A percentile compares a stretch with the other conserved stretches of the same genome.
phyloP scores from a whole-genome alignment of 2,329 filamentous ascomycete species.

The Aciculosporium take region DNA sequence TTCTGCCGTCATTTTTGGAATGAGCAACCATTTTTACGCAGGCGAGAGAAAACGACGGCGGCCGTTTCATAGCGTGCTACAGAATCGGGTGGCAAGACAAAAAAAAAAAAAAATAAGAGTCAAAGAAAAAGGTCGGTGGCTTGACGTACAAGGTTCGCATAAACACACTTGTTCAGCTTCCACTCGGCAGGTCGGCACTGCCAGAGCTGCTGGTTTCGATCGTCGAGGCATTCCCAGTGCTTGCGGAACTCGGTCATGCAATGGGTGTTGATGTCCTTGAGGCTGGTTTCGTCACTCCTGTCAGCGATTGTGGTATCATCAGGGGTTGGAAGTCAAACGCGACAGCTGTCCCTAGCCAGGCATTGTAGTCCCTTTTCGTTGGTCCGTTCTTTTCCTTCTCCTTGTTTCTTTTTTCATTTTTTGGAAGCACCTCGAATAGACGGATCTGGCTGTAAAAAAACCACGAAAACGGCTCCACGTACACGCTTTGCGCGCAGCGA shows the following conservation, averaged over 20 bases:
- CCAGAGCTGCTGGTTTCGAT: constrained; percentile 96
- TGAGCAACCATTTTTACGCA: not conserved
- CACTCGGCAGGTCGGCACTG: constrained; percentile 82
- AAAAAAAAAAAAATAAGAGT: not conserved
- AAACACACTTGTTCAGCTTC: constrained; percentile 89
- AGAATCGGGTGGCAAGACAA: not conserved
- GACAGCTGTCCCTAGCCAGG: too few species aligned
- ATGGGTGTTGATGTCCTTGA: constrained; percentile 91
- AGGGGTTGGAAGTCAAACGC: too few species aligned
- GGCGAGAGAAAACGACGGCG: too few species aligned
- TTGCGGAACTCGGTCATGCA: constrained; percentile 81
- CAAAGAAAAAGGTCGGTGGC: not conserved
- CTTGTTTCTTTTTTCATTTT: too few species aligned
- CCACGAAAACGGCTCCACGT: constrained; percentile 32
- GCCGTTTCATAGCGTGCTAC: too few species aligned
- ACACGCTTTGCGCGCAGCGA: constrained; percentile 92
- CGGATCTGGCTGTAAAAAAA: too few species aligned
- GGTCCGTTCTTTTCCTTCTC: too few species aligned
- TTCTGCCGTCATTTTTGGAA: constrained; percentile 37
- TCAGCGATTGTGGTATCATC: too few species aligned
- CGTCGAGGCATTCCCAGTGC: constrained; percentile 92
- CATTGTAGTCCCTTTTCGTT: too few species aligned
- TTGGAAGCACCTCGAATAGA: not conserved
- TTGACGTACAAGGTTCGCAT: constrained; percentile 73
- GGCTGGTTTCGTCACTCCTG: too few species aligned